Base-by-base conservation (phyloP, 306 rosid species). In the Quercus ilex region DNA sequence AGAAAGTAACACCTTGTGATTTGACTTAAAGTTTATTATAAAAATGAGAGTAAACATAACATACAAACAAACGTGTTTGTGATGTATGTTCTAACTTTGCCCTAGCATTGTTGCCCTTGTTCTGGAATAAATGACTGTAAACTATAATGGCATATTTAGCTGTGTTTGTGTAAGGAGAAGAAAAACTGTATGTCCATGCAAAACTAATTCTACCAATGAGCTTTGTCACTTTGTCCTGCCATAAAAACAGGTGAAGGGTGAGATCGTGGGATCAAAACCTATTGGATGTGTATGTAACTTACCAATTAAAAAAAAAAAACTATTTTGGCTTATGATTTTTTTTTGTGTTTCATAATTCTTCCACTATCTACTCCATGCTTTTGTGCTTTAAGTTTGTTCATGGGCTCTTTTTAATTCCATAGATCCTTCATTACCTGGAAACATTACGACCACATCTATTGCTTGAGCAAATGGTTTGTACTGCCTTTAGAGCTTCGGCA, bases 341-440 rank as follows among this genome's bases (percentile, higher is more conserved):
- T 65, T 5, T 68, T n/a, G 9, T 12, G n/a, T 68, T 68, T 68
- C 52, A 68, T 35, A 68, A 25, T 53, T 55, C 76, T 28, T 77
- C 71, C 71, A 18, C 65, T 64, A 55, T 77, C 33, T 87, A 26
- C 51, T 58, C 43, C 11, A 26, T 73, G 38, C 49, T 57, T 1
- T 21, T 74, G 52, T 17, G 38, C 43, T 80, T 74, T 81, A 23
- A 6, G 11, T 41, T 56, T 84, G 75, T 78, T 53, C 65, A 49
- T 59, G 73, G 55, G 64, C 56, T 67, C 62, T 63, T 69, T 73
- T 69, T 57, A 31, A 74, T 82, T n/a, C 73, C 73, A 51, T 75
- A 95, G 99, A 89, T 91, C 67, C 97, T 95, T 78, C 99, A 95
- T 86, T 95, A 93, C 87, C 91, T 91, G 77, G 99, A 93, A 88